Percentiles rank a stretch among this genome's conserved stretches.
phyloP scores from a whole-genome alignment of 2,329 filamentous ascomycete species.

The Decorospora gaudefroyi region DNA sequence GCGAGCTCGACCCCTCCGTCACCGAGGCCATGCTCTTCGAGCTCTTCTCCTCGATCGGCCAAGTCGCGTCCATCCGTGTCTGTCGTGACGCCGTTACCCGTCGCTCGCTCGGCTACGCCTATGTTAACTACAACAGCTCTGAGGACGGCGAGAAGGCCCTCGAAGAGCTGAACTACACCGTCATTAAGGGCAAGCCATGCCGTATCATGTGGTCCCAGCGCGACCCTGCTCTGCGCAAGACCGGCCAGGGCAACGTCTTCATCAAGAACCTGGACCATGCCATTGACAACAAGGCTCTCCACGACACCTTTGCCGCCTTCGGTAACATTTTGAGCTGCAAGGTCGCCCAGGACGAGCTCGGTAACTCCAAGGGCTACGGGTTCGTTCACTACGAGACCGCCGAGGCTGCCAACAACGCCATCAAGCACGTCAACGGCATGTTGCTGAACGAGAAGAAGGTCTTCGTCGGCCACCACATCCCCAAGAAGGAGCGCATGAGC shows the following conservation, averaged over 20 bases:
- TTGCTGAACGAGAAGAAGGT: slow-evolving; percentile 99
- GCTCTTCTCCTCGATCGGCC: slow-evolving; percentile 98
- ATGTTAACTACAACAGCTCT: slow-evolving; percentile 99
- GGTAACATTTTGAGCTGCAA: slow-evolving; percentile 99
- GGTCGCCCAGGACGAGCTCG: slow-evolving; percentile 95
- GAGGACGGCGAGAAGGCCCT: slow-evolving; percentile 95
- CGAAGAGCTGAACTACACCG: slow-evolving; percentile 98
- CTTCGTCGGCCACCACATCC: slow-evolving; percentile 98
- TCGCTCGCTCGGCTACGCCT: slow-evolving; percentile 97
- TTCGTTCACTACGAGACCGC: slow-evolving; percentile 99
- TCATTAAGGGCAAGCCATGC: slow-evolving; percentile 98
- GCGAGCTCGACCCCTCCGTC: slow-evolving; percentile 95
- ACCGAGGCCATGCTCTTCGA: slow-evolving; percentile 99
- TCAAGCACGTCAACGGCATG: slow-evolving; percentile 99
- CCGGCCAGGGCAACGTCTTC: slow-evolving; percentile 98
- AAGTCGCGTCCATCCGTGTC: slow-evolving; percentile 98
- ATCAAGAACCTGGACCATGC: slow-evolving; percentile 99
- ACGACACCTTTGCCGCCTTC: slow-evolving; percentile 97
- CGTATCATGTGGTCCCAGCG: slow-evolving; percentile 99
- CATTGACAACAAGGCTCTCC: slow-evolving; percentile 99
- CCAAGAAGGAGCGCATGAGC: slow-evolving; percentile 99
- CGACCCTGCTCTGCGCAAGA: slow-evolving; percentile 98
- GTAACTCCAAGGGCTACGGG: slow-evolving; percentile 97
- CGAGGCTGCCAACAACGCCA: slow-evolving; percentile 92
- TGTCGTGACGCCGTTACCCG: slow-evolving; percentile 99